Evolutionary conservation across 495 filamentous ascomycete species (phyloP).

Genomic region (Cercophora sp.): DNA sequence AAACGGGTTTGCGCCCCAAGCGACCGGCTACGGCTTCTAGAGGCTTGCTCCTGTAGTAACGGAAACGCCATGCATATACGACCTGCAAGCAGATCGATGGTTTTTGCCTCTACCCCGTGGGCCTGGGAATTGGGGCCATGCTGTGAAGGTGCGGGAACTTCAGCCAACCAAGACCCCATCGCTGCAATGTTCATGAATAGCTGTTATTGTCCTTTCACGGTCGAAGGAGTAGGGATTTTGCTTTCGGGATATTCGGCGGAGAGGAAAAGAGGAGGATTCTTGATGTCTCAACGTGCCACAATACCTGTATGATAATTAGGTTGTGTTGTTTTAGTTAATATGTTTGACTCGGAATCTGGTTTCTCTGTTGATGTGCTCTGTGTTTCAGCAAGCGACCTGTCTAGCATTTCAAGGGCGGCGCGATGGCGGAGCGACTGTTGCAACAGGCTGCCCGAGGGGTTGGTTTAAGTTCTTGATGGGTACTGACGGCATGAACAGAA

Average conservation of each 20-base stretch:
- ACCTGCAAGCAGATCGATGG: conserved; percentile 17
- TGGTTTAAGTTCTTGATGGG: too few species aligned
- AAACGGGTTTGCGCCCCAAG: conserved; percentile 77
- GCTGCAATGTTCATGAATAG: too few species aligned
- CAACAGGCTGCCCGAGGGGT: too few species aligned
- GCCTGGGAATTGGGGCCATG: conserved; percentile 4
- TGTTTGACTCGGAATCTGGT: too few species aligned
- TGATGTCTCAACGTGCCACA: conserved; percentile 9
- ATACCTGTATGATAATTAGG: conserved; percentile 18
- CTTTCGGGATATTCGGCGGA: background rate
- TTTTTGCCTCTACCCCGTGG: conserved; percentile 19
- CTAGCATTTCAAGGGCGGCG: too few species aligned
- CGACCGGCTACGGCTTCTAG: conserved; percentile 63
- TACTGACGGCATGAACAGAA: too few species aligned
- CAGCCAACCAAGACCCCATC: too few species aligned
- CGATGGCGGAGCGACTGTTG: too few species aligned
- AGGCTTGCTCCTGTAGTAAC: conserved; percentile 13
- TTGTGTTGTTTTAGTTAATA: conserved; percentile 10
- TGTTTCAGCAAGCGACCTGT: too few species aligned
- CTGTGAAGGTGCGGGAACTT: too few species aligned
- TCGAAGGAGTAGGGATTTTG: background rate
- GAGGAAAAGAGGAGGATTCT: conserved; percentile 2
- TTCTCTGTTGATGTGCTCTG: too few species aligned
- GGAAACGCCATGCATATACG: conserved; percentile 24
- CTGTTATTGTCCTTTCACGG: background rate